Evolutionary conservation across 495 filamentous ascomycete genomes (phyloP).

Genomic region (Xylaria palmicola): DNA sequence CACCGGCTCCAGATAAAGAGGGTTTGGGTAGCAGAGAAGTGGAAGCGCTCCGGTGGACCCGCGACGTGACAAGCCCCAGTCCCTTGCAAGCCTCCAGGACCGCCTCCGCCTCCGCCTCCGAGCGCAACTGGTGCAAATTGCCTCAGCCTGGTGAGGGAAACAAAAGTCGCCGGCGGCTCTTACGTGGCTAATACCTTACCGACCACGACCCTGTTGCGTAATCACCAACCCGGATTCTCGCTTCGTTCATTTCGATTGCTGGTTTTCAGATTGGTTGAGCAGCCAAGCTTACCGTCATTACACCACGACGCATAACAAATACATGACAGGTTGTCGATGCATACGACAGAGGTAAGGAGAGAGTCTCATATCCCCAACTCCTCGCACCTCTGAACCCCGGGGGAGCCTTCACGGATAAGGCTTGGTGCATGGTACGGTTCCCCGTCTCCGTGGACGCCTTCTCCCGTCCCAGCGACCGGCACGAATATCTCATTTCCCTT

Average conservation of each 20-base stretch:
- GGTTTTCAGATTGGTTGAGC: not conserved
- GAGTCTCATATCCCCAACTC: not conserved
- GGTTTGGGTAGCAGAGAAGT: constrained; percentile 9
- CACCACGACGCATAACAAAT: not conserved
- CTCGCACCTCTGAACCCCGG: not conserved
- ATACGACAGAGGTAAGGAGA: not conserved
- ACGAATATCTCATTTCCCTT: not conserved
- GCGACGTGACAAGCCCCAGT: constrained; percentile 7
- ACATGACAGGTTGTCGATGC: not conserved
- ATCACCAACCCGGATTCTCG: not conserved
- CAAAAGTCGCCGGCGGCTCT: not conserved
- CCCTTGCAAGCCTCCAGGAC: not conserved
- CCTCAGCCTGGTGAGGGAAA: not conserved
- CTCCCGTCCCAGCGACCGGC: not conserved
- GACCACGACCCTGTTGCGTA: not conserved
- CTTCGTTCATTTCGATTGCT: not conserved
- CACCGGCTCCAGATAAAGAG: constrained; percentile 15
- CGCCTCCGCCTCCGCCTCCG: not conserved
- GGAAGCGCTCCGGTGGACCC: constrained; percentile 7
- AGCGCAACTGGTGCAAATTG: not conserved
- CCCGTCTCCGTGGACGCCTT: not conserved
- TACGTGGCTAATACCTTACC: not conserved
- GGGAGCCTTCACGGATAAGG: not conserved
- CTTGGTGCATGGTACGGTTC: constrained; percentile 5
- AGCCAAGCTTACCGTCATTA: not conserved